phyloP scores from a whole-genome alignment of 2,329 filamentous ascomycete species.

The Didymella keratinophila region DNA sequence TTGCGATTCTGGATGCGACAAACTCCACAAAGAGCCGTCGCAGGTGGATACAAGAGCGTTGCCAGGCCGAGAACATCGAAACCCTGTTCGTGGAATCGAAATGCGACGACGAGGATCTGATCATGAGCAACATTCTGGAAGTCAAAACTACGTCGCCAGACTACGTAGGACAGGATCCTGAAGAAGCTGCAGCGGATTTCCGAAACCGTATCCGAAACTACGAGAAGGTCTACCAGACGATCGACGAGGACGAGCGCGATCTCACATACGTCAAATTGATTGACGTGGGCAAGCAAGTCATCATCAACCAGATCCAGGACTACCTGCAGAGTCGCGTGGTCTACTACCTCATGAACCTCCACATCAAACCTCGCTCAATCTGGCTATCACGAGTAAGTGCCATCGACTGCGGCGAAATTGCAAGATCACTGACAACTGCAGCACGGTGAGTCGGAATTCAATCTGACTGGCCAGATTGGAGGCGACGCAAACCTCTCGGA shows the following conservation, averaged over 20 bases:
- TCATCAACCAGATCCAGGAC: conserved; percentile 97
- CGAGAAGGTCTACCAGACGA: conserved; percentile 94
- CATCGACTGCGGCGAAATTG: not conserved
- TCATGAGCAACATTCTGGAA: conserved; percentile 97
- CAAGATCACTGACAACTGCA: conserved; percentile 50
- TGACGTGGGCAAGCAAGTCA: conserved; percentile 92
- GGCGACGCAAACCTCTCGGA: conserved; percentile 88
- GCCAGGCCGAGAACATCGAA: conserved; percentile 78
- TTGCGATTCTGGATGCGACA: conserved; percentile 94
- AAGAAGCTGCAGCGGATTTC: conserved; percentile 89
- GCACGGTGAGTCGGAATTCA: conserved; percentile 95
- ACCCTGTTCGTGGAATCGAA: conserved; percentile 97
- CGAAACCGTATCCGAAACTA: conserved; percentile 94
- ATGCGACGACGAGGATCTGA: conserved; percentile 93
- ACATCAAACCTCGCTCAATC: conserved; percentile 94
- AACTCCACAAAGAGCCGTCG: conserved; percentile 92
- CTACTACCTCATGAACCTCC: conserved; percentile 98
- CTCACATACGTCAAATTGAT: conserved; percentile 98
- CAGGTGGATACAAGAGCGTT: conserved; percentile 87
- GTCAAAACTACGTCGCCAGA: conserved; percentile 97
- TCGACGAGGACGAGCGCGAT: conserved; percentile 86
- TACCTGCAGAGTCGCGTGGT: conserved; percentile 96
- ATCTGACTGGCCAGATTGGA: conserved; percentile 88
- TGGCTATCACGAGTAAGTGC: conserved; percentile 88
- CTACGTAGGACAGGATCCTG: conserved; percentile 92